phyloP scores from a whole-genome alignment of 2,329 filamentous ascomycete species.

The Apiospora arundinis region DNA sequence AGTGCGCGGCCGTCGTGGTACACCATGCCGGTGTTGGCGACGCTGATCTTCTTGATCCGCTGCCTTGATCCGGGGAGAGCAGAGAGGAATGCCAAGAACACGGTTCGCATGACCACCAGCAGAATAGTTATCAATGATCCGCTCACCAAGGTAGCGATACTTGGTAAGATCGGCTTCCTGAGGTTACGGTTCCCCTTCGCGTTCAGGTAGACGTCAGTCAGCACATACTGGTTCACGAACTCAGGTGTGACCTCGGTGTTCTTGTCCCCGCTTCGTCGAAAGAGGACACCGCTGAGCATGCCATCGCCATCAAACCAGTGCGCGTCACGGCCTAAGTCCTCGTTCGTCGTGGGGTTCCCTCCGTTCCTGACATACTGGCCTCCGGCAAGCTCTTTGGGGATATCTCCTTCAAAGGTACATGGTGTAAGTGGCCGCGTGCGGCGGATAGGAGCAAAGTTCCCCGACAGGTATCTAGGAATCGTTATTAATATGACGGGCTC shows the following conservation, averaged over 20 bases:
- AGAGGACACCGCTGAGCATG: constrained; percentile 73
- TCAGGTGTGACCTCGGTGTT: constrained; percentile 56
- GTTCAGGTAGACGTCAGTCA: constrained; percentile 70
- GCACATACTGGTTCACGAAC: constrained; percentile 73
- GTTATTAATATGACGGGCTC: constrained; percentile 19
- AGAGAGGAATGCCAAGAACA: constrained; percentile 63
- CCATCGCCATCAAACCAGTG: constrained; percentile 81
- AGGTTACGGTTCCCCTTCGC: constrained; percentile 54
- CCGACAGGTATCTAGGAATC: constrained; percentile 60
- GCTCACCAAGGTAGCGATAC: constrained; percentile 71
- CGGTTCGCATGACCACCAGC: constrained; percentile 59
- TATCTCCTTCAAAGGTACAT: constrained; percentile 62
- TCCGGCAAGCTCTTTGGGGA: constrained; percentile 69
- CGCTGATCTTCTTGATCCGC: constrained; percentile 70
- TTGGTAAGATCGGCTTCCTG: constrained; percentile 66
- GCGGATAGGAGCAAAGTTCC: constrained; percentile 73
- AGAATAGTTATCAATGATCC: constrained; percentile 58
- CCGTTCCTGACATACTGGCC: constrained; percentile 78
- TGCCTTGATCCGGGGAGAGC: constrained; percentile 61
- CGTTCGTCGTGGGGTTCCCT: constrained; percentile 69
- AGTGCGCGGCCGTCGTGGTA: constrained; percentile 73
- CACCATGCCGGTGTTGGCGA: constrained; percentile 70
- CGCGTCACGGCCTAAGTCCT: constrained; percentile 64
- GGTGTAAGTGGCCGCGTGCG: constrained; percentile 60
- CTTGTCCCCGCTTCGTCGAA: constrained; percentile 49